A percentile compares a stretch with the other conserved stretches of the same genome.
Conservation (phyloP, 305 asterid genomes). For the Fraxinus sp. region DNA sequence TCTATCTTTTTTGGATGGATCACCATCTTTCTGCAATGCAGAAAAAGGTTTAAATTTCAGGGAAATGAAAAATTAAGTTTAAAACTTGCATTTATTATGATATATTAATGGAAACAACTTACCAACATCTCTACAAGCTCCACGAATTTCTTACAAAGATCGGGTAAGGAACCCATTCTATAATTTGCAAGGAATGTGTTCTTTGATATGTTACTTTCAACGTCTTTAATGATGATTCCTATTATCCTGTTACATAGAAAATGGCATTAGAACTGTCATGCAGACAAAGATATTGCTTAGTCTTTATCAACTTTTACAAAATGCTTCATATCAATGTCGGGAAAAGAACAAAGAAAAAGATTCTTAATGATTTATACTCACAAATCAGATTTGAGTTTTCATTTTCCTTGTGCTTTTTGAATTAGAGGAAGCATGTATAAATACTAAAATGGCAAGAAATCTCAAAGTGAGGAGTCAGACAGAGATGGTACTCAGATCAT, state of each 20-base stretch:
- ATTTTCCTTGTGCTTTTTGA: background rate
- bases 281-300: conserved; percentile 7
- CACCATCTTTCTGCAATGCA: conserved; percentile 67
- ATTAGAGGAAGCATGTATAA: background rate
- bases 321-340: conserved; percentile 11
- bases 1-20: conserved; percentile 71
- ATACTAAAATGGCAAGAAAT: background rate
- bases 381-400: background rate
- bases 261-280: conserved; percentile 30
- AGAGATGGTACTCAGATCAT: background rate
- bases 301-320: background rate
- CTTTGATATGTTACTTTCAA: conserved; percentile 70
- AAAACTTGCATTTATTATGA: conserved; percentile 9
- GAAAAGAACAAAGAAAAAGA: conserved; percentile 2
- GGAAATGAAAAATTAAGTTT: conserved; percentile 19
- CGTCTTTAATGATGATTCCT: conserved; percentile 75
- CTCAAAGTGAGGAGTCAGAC: background rate
- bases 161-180: conserved; percentile 80
- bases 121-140: conserved; percentile 94
- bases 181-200: conserved; percentile 74
- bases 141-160: conserved; percentile 75
- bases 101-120: conserved; percentile 30
- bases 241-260: conserved; percentile 61
- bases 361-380: background rate
- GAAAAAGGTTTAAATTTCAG: conserved; percentile 20